A percentile compares a stretch with the other conserved stretches of the same genome.
Evolutionary conservation across 129 eudicot genomes (phyloP).

Genomic region (Oenanthe sinensis): DNA sequence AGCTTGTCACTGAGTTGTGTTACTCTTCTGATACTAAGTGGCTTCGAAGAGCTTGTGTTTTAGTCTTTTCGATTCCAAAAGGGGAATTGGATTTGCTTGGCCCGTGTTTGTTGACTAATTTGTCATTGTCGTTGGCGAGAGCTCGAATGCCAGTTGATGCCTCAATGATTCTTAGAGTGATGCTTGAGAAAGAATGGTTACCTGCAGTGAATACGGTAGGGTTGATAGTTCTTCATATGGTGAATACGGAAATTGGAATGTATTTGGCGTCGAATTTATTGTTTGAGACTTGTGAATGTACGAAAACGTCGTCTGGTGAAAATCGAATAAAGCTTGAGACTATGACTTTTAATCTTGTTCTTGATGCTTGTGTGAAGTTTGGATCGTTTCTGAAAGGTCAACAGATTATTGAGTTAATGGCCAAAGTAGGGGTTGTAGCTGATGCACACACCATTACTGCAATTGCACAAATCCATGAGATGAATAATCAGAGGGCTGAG

Average conservation of each 20-base stretch:
- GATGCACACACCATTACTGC: slow-evolving; percentile 57
- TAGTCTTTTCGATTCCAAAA: slow-evolving; percentile 35
- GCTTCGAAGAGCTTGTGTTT: slow-evolving; percentile 48
- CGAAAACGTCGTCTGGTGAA: slow-evolving; percentile 12
- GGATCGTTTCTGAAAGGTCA: slow-evolving; percentile 54
- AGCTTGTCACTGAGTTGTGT: slow-evolving; percentile 44
- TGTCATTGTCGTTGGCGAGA: slow-evolving; percentile 55
- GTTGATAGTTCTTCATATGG: slow-evolving; percentile 61
- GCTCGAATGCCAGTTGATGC: slow-evolving; percentile 65
- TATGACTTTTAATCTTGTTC: slow-evolving; percentile 63
- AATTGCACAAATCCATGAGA: slow-evolving; percentile 49
- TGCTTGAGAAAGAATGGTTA: slow-evolving; percentile 40
- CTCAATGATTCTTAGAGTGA: slow-evolving; percentile 48
- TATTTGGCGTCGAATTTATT: slow-evolving; percentile 71
- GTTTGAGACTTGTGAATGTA: slow-evolving; percentile 49
- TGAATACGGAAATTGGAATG: slow-evolving; percentile 60
- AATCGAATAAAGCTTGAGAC: slow-evolving; percentile 47
- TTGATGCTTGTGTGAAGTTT: slow-evolving; percentile 63
- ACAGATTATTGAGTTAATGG: slow-evolving; percentile 66
- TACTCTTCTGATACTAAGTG: slow-evolving; percentile 53
- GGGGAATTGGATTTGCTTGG: slow-evolving; percentile 40
- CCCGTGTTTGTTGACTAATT: slow-evolving; percentile 39
- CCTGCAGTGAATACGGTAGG: slow-evolving; percentile 46
- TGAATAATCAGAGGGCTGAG: slow-evolving; percentile 59
- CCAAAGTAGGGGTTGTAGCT: slow-evolving; percentile 56